Evolutionary conservation across 2,329 filamentous ascomycete genomes (phyloP), one percentile per base, ranked within the genome.

Genomic region (Aspergillus sp.): DNA sequence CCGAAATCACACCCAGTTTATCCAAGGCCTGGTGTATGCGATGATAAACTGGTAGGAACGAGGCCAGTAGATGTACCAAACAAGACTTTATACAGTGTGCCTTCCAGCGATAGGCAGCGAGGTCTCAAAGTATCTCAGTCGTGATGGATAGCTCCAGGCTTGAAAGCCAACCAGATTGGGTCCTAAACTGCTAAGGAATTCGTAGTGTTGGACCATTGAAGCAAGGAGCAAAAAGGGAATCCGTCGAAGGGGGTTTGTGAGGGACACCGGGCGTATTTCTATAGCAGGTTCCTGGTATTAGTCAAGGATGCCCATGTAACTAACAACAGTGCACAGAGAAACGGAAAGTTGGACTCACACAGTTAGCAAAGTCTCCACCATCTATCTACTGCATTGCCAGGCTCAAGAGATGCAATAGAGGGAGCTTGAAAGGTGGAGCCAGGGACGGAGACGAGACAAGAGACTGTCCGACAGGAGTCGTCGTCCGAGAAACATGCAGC

Each of bases 401-500:
- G 25, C 15, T 27, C 44, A 19, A 11, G 41, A 41, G 51, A 52
- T 54, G 47, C 56, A 53, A 66, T 63, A 60, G 58, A 54, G 19
- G 58, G 56, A 62, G 64, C 42, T 60, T 61, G 55, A 58, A 60
- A 56, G 64, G 63, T 64, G 59, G 62, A 65, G 54, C 60, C 61
- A 60, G 64, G 57, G 61, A 65, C 59, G 59, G 66, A 64, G 62
- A 68, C 62, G 64, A 62, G 59, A 65, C 64, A 63, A 62, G 52
- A 66, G 53, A 62, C 61, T 67, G 62, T 68, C 69, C 67, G 64
- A 57, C 60, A 64, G 66, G 66, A 62, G 66, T 50, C 67, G 72
- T 73, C 69, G 73, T 75, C 72, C 64, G 65, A 75, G 70, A 66
- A 76, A 74, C 71, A 68, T 63, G 67, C 58, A 68, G 61, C 61